Evolutionary conservation across 1,284 basidiomycete genomes (phyloP), one percentile per base, ranked within the genome.

Genomic region (Sphaerobolus stellatus): DNA sequence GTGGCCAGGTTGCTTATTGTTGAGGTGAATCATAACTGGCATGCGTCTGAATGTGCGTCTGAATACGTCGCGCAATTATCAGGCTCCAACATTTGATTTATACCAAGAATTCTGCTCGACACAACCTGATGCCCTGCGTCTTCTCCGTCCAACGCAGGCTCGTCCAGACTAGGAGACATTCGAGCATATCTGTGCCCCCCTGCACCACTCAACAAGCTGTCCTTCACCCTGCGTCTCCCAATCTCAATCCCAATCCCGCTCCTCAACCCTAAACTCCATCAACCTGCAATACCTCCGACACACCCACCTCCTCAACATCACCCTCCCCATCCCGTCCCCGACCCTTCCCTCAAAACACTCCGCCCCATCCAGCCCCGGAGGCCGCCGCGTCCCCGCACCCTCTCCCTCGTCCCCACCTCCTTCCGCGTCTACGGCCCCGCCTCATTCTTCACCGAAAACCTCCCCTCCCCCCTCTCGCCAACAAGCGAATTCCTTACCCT

Each of bases 71-170:
- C n/a, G n/a, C 51, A 30, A 46, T 50, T 14, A 14, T n/a, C 57
- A 93, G 91, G 84, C 86, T 18, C 74, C 84, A 14, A 75, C 79
- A 41, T 94, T 95, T 63, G 75, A 80, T 53, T 77, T 84, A 1
- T 97, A 97, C 72, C 82, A 92, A 67, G 72, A 79, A 11, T 96
- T 92, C 63, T 96, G 93, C 64, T 82, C 90, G 0, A 86, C 86
- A 1, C 92, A 96, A 64, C 81, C 83, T 47, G 87, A 90, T 61
- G 92, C 92, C 0, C 74, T 86, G 48, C 84, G 89, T 55, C 65
- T 92, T 14, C 75, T 94, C 1, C 81, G 87, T 55, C 80, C 79
- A 43, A 75, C 85, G 8, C 80, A 85, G 48, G 75, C 81, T 50
- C 78, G 77, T 36, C 74, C 78, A 0, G 91, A 94, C 64, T 94